Base-by-base conservation (phyloP, 2,329 filamentous ascomycete genomes). In the Beauveria sp. region DNA sequence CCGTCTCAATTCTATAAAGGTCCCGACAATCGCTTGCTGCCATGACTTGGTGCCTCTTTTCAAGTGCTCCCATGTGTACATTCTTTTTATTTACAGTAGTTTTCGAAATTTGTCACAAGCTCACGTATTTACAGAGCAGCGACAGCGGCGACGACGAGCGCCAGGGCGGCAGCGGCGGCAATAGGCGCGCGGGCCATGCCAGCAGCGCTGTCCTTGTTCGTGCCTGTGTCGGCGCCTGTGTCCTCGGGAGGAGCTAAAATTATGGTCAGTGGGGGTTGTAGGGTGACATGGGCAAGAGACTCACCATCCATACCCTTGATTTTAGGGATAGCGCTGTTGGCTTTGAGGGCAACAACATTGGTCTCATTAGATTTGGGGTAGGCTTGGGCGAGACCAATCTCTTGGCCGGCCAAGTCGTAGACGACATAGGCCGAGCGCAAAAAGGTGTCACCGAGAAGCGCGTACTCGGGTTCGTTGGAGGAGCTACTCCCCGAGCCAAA, bases 371-470 rank as follows among this genome's bases (percentile, higher is more conserved):
- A 72, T 67, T 80, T 79, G 58, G 81, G 68, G 64, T 81, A 82
- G 54, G 83, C 76, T 71, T 81, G 81, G 14, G 80, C 81, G 5
- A 84, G 67, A 61, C 73, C 80, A 59, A 85, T 73, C 70, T 80
- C 71, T 66, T 79, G 67, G 69, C 81, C 77, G 59, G 72, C 73
- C 47, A 83, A 68, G 66, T 84, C 80, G 68, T 83, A 84, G 59
- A 83, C 81, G 55, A 82, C 79, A 67, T 84, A 84, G 24, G 80
- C 80, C 12, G 80, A 82, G 37, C 83, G 77, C 64, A 85, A 64
- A 68, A 85, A 83, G 1, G 81, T 83, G 66, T 84, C 83, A 12
- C 83, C 83, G n/a, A 85, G 73, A n/a, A 85, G 70, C 47, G 75
- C 74, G 65, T 75, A 81, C 1, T 74, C 70, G 7, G 67, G 63